Evolutionary conservation across 352 stramenopile species (phyloP).

Genomic region (Phytophthora pistaciae): DNA sequence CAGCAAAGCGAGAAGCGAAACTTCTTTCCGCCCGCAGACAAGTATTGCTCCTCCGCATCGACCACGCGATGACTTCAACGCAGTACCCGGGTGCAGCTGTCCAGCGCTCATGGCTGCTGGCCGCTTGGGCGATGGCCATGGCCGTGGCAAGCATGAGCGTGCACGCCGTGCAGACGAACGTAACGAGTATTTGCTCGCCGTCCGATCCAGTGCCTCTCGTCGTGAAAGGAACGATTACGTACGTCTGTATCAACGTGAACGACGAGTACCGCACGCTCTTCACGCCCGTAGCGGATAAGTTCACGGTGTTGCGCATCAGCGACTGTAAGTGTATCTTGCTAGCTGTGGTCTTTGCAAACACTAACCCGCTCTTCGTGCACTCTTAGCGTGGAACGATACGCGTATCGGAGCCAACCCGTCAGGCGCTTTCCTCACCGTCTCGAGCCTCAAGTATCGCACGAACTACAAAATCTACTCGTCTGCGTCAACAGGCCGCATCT

Average conservation of each 20-base stretch:
- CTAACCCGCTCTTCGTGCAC: conserved; percentile 1
- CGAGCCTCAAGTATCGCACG: conserved; percentile 66
- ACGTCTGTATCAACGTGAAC: conserved; percentile 86
- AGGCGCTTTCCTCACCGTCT: conserved; percentile 73
- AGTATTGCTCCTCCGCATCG: background rate
- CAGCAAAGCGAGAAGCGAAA: conserved; percentile 1
- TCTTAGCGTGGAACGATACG: conserved; percentile 74
- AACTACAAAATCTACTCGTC: conserved; percentile 83
- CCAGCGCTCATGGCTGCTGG: conserved; percentile 13
- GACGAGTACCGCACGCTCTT: conserved; percentile 79
- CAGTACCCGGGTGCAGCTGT: background rate
- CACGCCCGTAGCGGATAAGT: conserved; percentile 78
- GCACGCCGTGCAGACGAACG: conserved; percentile 54
- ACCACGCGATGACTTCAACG: background rate
- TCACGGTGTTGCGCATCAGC: conserved; percentile 77
- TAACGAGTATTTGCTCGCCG: conserved; percentile 73
- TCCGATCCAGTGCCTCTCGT: conserved; percentile 54
- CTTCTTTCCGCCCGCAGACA: background rate
- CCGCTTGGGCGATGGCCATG: conserved; percentile 13
- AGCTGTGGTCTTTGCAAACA: background rate
- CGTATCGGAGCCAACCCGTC: conserved; percentile 59
- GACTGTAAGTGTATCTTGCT: conserved; percentile 60
- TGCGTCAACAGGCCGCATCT: conserved; percentile 51
- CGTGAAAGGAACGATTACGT: conserved; percentile 68
- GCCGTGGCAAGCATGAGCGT: conserved; percentile 5